Percentiles rank a stretch among this genome's conserved stretches.
phyloP scores from a whole-genome alignment of 139 green algal species.

The Eudorina sp. region DNA sequence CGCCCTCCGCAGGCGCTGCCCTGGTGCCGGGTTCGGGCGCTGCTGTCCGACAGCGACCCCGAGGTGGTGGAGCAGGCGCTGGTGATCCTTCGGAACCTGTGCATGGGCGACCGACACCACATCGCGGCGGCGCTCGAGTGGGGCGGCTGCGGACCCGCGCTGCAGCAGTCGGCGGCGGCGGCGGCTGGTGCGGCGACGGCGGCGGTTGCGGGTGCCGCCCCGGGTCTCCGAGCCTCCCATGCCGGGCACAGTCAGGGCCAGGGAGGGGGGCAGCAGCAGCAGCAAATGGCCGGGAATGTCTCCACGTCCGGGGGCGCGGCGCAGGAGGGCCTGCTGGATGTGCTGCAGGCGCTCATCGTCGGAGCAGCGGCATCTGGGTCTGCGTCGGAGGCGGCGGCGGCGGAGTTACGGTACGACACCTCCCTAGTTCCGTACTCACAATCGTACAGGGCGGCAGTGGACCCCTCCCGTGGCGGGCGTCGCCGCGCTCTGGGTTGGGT shows the following conservation, averaged over 20 bases:
- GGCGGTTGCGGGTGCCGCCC: background rate
- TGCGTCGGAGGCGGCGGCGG: background rate
- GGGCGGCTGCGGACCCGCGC: too few relatives aligned
- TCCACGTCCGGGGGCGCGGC: too few relatives aligned
- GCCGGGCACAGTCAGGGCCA: background rate
- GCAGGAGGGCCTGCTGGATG: background rate
- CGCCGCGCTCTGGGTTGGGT: too few relatives aligned
- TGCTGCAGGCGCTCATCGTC: slow-evolving; percentile 2
- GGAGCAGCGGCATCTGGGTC: background rate
- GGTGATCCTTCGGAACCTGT: slow-evolving; percentile 66
- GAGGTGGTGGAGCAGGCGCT: slow-evolving; percentile 69
- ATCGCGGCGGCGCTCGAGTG: slow-evolving; percentile 49
- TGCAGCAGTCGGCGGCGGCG: too few relatives aligned
- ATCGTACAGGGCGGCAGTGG: too few relatives aligned
- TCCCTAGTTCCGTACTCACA: too few relatives aligned
- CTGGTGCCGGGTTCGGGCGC: slow-evolving; percentile 62
- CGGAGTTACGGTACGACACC: too few relatives aligned
- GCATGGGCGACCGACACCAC: slow-evolving; percentile 44
- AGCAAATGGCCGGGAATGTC: background rate
- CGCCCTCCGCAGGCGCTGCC: slow-evolving; percentile 61
- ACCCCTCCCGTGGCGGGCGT: too few relatives aligned
- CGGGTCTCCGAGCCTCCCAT: background rate
- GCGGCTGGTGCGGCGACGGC: background rate
- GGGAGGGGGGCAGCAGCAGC: background rate
- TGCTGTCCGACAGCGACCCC: slow-evolving; percentile 74